Evolutionary conservation across 306 rosid genomes (phyloP), one percentile per base, ranked within the genome.

Genomic region (Astragalus glycyphyllos): DNA sequence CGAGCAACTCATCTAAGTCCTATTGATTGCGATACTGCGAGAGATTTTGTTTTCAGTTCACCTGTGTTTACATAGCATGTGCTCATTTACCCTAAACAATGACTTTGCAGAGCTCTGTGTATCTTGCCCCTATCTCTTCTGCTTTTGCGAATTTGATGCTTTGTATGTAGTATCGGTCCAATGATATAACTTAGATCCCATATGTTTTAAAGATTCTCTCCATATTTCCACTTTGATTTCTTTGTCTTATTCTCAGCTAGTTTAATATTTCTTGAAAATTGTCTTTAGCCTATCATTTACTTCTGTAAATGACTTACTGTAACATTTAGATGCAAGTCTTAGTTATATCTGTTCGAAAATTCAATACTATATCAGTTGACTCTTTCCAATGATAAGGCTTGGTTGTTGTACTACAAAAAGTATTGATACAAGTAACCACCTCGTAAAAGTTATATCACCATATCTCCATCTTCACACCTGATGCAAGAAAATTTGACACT

Each of bases 231-330:
- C n/a, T 48, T 58, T 47, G 57, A 23, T 57, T 20, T 58, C 29
- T 75, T 67, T 66, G 29, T 23, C 35, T 32, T 20, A 4, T 34
- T 59, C 40, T 68, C 63, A 76, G 11, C 57, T 61, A 20, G 63
- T 76, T 50, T 49, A 23, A 13, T 58, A 26, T 58, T 7, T 44
- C 1, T 67, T 23, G 45, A 10, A 67, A 48, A 16, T 4, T 75
- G 35, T 65, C 44, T 31, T 37, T 11, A 58, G 55, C 34, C 55
- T 26, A 42, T 69, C 29, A 10, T 55, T 55, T 17, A 4, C 20
- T 31, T 53, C n/a, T 16, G 38, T 3, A 41, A 66, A 16, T 10
- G 31, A 55, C 58, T 73, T 8, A 9, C n/a, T 8, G 7, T 47
- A 56, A 9, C 17, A 9, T 41, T 53, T 8, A 37, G 62, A 37